These are phyloP conservation scores for Bonia amplexicaulis DNA, from an alignment of 176 grass and related monocot genomes.

Conservation along the genomic window DNA sequence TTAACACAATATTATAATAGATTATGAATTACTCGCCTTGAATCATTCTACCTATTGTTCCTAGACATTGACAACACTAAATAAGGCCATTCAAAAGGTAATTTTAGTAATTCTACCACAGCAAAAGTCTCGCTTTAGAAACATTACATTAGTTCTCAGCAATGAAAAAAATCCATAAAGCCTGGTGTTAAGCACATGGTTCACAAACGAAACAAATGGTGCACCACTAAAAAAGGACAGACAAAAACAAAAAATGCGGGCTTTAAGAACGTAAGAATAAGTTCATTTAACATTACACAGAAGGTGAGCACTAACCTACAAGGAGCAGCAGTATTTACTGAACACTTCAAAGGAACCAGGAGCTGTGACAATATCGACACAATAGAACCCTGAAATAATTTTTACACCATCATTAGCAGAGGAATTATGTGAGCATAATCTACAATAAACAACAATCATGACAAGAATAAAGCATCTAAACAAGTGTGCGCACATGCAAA, in stretches of 20 bases:
- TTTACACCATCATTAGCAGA: conserved; percentile 4
- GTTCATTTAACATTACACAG: conserved; percentile 5
- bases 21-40: neutral
- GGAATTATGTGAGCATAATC: neutral
- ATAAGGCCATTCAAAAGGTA: neutral
- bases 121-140: neutral
- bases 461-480: neutral
- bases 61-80: neutral
- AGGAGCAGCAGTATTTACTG: conserved; percentile 7
- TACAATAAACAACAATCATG: neutral
- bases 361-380: neutral
- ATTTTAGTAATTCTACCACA: neutral
- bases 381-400: conserved; percentile 28
- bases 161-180: neutral
- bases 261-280: neutral
- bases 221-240: neutral
- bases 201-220: neutral
- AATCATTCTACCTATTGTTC: neutral
- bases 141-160: neutral
- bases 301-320: conserved; percentile 36
- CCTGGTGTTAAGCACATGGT: neutral
- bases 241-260: neutral
- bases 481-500: neutral
- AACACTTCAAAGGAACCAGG: conserved; percentile 11
- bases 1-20: neutral